These are phyloP conservation scores for Aspergillus pseudonomiae DNA, from an alignment of 2,329 filamentous ascomycete genomes.

Conservation along the genomic window DNA sequence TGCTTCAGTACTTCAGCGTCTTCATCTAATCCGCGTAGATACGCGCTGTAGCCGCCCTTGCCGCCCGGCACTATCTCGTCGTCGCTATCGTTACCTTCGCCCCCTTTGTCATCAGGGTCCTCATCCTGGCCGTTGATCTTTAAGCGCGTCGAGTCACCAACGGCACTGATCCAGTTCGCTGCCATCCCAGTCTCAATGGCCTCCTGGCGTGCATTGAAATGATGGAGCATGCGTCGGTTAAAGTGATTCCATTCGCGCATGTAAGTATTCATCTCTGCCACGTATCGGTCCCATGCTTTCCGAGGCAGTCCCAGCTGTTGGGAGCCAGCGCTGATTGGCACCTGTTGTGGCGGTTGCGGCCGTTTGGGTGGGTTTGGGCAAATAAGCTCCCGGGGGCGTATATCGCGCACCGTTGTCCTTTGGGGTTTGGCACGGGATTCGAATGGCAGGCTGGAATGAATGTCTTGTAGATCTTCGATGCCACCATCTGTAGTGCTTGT, in stretches of 20 bases:
- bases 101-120: conserved; percentile 22
- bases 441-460: conserved; percentile 61
- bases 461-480: conserved; percentile 56
- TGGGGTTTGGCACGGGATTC: conserved; percentile 54
- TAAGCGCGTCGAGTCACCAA: conserved; percentile 50
- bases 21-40: conserved; percentile 50
- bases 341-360: conserved; percentile 42
- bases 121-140: conserved; percentile 33
- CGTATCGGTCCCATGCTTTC: conserved; percentile 54
- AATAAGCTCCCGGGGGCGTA: conserved; percentile 43
- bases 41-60: conserved; percentile 48
- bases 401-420: conserved; percentile 44
- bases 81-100: conserved; percentile 27
- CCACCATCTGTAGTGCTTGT: conserved; percentile 49
- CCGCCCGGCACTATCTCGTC: conserved; percentile 34
- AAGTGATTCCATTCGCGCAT: conserved; percentile 60
- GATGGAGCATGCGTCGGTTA: conserved; percentile 57
- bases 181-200: conserved; percentile 49
- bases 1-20: conserved; percentile 49
- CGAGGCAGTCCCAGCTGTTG: conserved; percentile 45
- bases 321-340: conserved; percentile 33
- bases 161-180: conserved; percentile 55
- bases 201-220: conserved; percentile 58
- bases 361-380: conserved; percentile 57
- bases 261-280: conserved; percentile 57